A percentile compares a stretch with the other conserved stretches of the same genome.
phyloP scores from a whole-genome alignment of 169 alveolate species.

The Prorocentrum cordatum region DNA sequence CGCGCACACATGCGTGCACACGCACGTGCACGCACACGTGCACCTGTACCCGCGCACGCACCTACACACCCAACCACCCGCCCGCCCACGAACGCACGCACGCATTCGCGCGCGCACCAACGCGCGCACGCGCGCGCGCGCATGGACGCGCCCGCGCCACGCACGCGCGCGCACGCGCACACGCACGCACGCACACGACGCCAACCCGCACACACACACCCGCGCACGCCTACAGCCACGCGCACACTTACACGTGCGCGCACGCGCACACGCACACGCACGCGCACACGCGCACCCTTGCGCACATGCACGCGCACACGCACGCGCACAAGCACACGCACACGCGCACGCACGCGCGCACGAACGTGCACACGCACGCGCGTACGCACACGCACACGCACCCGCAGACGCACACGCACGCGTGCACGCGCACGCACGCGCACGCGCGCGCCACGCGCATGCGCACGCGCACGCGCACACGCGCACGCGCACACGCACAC shows the following conservation, averaged over 20 bases:
- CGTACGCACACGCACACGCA: neutral
- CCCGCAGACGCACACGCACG: neutral
- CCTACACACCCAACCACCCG: neutral
- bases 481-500: neutral
- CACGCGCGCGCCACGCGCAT: neutral
- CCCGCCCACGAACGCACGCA: neutral
- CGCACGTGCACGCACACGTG: neutral
- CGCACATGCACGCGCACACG: neutral
- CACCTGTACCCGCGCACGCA: neutral
- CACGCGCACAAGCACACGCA: neutral
- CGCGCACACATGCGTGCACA: neutral
- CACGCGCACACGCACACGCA: neutral
- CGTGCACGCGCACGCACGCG: neutral
- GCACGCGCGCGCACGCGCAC: neutral
- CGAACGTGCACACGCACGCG: neutral
- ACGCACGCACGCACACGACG: neutral
- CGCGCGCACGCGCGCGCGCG: neutral
- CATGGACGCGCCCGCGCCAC: neutral
- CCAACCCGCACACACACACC: neutral
- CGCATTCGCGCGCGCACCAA: no score
- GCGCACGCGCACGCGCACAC: neutral
- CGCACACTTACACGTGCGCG: neutral
- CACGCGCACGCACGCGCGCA: neutral
- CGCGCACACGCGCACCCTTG: neutral
- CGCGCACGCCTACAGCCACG: neutral